Conservation (phyloP, 306 rosid species). For the Lathyrus aphaca region DNA sequence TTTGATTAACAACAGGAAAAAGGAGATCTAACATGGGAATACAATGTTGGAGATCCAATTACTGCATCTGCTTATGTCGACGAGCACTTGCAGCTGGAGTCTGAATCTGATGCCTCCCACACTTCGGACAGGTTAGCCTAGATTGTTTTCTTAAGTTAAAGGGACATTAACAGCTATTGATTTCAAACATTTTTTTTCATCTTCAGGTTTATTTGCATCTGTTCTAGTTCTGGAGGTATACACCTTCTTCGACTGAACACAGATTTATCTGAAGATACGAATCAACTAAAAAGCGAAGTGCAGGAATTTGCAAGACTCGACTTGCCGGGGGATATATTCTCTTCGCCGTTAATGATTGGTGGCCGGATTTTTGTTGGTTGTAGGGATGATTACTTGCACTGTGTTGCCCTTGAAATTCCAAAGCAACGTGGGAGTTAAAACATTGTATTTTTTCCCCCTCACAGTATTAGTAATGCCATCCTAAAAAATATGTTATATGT, state of each 20-base stretch:
- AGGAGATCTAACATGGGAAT: conserved; percentile 70
- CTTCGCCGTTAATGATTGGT: conserved; percentile 85
- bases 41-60: conserved; percentile 77
- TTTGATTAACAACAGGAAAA: conserved; percentile 56
- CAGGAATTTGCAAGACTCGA: conserved; percentile 63
- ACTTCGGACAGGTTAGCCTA: conserved; percentile 63
- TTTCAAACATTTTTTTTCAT: not conserved
- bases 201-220: conserved; percentile 71
- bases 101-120: conserved; percentile 44
- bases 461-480: no score
- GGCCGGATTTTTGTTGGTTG: conserved; percentile 84
- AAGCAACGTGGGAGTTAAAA: conserved; percentile 27
- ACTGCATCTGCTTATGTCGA: conserved; percentile 84
- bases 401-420: conserved; percentile 55
- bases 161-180: not conserved
- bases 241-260: conserved; percentile 55
- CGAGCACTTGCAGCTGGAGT: conserved; percentile 59
- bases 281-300: conserved; percentile 41
- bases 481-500: no score
- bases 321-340: conserved; percentile 72
- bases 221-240: conserved; percentile 81
- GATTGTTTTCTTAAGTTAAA: conserved; percentile 12
- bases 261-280: conserved; percentile 24
- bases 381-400: conserved; percentile 79
- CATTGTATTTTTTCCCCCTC: not conserved